Conservation (phyloP, 2,329 filamentous ascomycete species). For the Cyphellophora europaea region DNA sequence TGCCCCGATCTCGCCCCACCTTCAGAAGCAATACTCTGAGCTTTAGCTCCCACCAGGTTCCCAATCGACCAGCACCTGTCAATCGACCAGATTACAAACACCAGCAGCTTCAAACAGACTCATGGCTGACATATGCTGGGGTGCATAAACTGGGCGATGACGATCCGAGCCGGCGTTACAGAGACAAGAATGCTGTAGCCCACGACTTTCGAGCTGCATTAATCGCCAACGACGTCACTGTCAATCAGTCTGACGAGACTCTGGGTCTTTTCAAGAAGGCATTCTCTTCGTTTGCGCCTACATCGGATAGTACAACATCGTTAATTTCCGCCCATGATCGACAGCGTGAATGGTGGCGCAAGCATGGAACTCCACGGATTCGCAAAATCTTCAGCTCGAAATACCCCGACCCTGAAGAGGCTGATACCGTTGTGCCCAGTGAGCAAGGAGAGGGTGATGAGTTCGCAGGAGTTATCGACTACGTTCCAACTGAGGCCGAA, state of each 20-base stretch:
- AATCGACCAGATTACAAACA: conserved; percentile 32
- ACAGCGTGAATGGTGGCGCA: conserved; percentile 36
- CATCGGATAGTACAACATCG: conserved; percentile 34
- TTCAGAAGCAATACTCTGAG: conserved; percentile 19
- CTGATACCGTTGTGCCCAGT: conserved; percentile 16
- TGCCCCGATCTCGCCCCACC: conserved; percentile 27
- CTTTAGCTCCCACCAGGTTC: conserved; percentile 5
- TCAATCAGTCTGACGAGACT: conserved; percentile 1
- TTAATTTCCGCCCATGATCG: conserved; percentile 33
- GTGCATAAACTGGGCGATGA: background rate
- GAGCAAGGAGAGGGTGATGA: conserved; percentile 24
- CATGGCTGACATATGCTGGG: conserved; percentile 36
- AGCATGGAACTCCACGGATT: conserved; percentile 29
- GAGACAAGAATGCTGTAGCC: conserved; percentile 1
- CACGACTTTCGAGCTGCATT: conserved; percentile 7
- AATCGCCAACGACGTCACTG: conserved; percentile 6
- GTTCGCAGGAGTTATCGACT: conserved; percentile 33
- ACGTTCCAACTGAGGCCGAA: conserved; percentile 28
- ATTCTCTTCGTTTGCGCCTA: conserved; percentile 41
- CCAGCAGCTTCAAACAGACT: conserved; percentile 28
- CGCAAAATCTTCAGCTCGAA: conserved; percentile 7
- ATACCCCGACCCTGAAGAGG: conserved; percentile 11
- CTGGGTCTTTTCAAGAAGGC: conserved; percentile 30
- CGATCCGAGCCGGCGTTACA: background rate
- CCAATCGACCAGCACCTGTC: conserved; percentile 15